A percentile compares a stretch with the other conserved stretches of the same genome.
These are phyloP conservation scores for Rhazya stricta DNA, from an alignment of 257 asterid species.

Conservation along the genomic window DNA sequence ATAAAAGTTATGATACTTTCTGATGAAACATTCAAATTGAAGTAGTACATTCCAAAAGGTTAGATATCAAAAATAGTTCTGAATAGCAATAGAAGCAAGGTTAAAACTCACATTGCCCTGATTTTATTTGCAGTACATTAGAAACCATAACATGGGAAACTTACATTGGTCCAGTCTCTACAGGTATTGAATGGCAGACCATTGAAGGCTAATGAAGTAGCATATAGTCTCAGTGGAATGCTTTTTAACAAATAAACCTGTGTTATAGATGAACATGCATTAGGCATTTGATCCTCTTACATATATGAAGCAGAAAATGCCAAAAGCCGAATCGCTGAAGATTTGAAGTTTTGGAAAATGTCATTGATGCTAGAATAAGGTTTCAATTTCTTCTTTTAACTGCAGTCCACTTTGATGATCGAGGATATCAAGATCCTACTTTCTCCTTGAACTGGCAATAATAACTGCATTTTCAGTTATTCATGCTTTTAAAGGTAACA, in stretches of 20 bases:
- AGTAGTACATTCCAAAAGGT: not conserved
- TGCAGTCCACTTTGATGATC: not conserved
- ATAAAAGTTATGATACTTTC: conserved; percentile 6
- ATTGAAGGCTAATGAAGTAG: conserved; percentile 56
- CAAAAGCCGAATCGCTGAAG: not conserved
- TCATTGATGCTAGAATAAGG: not conserved
- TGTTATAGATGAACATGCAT: conserved; percentile 18
- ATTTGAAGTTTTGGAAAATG: not conserved
- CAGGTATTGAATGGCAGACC: conserved; percentile 47
- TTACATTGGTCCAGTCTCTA: conserved; percentile 81
- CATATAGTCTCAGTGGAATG: conserved; percentile 65
- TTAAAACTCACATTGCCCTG: not conserved
- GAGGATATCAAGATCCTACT: not conserved
- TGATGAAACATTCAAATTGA: not conserved
- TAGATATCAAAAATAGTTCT: not conserved
- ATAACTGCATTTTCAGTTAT: not conserved
- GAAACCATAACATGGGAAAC: conserved; percentile 16
- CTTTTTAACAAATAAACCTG: conserved; percentile 70
- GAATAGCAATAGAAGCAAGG: not conserved
- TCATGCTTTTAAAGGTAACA: not conserved
- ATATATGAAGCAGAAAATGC: not conserved
- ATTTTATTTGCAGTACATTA: not conserved
- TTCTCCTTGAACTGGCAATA: not conserved
- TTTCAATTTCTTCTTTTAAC: not conserved
- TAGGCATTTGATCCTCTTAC: conserved; percentile 8